A percentile compares a stretch with the other conserved stretches of the same genome.
Conservation (phyloP, 768 basidiomycete genomes). For the Xerocomellus intermedius region DNA sequence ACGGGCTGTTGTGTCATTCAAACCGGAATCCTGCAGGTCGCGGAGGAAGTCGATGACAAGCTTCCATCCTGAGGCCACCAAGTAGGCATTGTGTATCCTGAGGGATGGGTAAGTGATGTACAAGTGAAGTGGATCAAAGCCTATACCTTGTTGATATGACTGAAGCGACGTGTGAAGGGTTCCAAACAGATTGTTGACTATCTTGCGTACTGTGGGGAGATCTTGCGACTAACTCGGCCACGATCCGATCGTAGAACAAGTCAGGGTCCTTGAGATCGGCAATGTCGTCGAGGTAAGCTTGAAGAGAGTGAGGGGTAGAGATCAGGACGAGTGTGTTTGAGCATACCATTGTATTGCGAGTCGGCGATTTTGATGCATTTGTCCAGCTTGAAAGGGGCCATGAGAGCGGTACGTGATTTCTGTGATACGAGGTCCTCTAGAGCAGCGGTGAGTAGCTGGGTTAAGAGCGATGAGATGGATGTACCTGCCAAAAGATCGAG, state of each 20-base stretch:
- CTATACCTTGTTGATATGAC: conserved; percentile 58
- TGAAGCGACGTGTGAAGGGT: conserved; percentile 54
- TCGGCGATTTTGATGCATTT: conserved; percentile 66
- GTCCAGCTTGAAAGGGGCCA: conserved; percentile 63
- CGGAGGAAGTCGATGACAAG: conserved; percentile 60
- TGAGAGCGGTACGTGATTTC: conserved; percentile 55
- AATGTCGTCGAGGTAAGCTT: conserved; percentile 72
- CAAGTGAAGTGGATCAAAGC: conserved; percentile 2
- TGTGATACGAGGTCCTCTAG: conserved; percentile 64
- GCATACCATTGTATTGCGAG: conserved; percentile 68
- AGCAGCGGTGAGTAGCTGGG: neutral
- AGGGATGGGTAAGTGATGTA: conserved; percentile 4
- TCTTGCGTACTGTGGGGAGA: conserved; percentile 32
- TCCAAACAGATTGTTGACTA: conserved; percentile 31
- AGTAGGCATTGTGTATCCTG: conserved; percentile 80
- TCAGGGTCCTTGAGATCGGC: conserved; percentile 62
- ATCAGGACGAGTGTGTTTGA: neutral
- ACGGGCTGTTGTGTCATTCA: conserved; percentile 54
- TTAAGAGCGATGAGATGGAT: conserved; percentile 1
- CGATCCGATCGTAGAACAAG: conserved; percentile 57
- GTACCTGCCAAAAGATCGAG: conserved; percentile 75
- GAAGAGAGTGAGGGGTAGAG: conserved; percentile 15
- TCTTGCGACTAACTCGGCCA: conserved; percentile 55
- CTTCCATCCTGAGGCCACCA: conserved; percentile 83
- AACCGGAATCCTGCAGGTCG: conserved; percentile 51